A percentile compares a stretch with the other conserved stretches of the same genome.
Conservation (phyloP, 768 basidiomycete genomes). For the Rhizopogon rudus region DNA sequence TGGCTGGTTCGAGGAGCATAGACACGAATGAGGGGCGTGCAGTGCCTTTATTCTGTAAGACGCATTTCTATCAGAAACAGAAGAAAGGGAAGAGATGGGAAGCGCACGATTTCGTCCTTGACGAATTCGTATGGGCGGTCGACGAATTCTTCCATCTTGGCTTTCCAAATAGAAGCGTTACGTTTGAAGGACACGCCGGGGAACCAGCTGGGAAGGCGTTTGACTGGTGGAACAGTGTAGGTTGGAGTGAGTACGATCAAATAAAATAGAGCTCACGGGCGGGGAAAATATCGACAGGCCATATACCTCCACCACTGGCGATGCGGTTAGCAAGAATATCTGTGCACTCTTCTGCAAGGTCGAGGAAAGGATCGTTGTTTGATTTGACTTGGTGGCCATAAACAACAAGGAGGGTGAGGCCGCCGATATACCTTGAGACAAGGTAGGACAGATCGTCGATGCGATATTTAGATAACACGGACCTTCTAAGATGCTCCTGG, state of each 20-base stretch:
- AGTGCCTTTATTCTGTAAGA: slow-evolving; percentile 29
- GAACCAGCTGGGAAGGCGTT: slow-evolving; percentile 56
- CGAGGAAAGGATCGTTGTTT: slow-evolving; percentile 36
- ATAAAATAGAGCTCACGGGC: slow-evolving; percentile 15
- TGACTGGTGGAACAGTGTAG: slow-evolving; percentile 27
- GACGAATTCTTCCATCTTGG: slow-evolving; percentile 58
- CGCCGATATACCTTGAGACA: slow-evolving; percentile 44
- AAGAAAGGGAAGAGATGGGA: slow-evolving; percentile 24
- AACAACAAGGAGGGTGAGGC: slow-evolving; percentile 49
- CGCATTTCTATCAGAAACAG: neutral
- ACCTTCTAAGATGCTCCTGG: slow-evolving; percentile 32
- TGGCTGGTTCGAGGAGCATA: slow-evolving; percentile 48
- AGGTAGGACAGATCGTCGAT: slow-evolving; percentile 31
- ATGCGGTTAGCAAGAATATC: slow-evolving; percentile 38
- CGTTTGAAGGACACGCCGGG: slow-evolving; percentile 65
- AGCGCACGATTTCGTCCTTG: slow-evolving; percentile 55
- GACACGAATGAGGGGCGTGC: slow-evolving; percentile 37
- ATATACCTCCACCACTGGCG: slow-evolving; percentile 38
- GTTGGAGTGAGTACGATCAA: neutral
- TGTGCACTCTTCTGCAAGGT: slow-evolving; percentile 38
- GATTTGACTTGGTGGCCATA: slow-evolving; percentile 52
- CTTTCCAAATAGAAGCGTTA: slow-evolving; percentile 58
- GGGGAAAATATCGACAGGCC: slow-evolving; percentile 37
- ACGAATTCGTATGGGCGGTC: slow-evolving; percentile 58
- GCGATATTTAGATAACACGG: slow-evolving; percentile 21